These are phyloP conservation scores for Kondoa subrosea DNA, from an alignment of 768 basidiomycete species.

Conservation along the genomic window DNA sequence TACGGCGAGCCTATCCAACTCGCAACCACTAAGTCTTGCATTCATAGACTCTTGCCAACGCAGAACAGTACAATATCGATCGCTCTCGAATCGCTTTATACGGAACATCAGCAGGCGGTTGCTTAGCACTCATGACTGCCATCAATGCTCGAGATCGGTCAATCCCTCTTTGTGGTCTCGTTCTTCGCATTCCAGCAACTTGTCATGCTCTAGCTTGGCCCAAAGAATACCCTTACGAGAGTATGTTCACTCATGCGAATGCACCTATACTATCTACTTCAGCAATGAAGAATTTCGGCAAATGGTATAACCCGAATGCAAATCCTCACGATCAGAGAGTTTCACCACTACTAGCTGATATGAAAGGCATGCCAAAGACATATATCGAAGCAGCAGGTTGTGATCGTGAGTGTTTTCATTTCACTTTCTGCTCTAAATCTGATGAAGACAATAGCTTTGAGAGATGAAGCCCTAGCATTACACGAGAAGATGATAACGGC, in stretches of 20 bases:
- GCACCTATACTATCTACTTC: neutral
- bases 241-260: neutral
- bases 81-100: neutral
- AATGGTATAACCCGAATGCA: neutral
- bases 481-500: neutral
- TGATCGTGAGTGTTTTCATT: no score
- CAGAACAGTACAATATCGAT: neutral
- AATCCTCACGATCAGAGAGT: neutral
- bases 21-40: neutral
- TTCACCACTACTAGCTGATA: neutral
- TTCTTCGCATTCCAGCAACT: neutral
- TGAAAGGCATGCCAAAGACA: neutral
- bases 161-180: neutral
- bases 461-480: neutral
- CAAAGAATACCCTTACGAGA: neutral
- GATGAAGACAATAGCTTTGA: no score
- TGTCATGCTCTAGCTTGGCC: neutral
- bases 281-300: neutral
- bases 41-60: neutral
- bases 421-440: no score
- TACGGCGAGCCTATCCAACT: neutral
- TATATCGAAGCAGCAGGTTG: neutral
- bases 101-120: neutral
- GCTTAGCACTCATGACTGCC: neutral
- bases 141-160: neutral